Conservation (phyloP, 768 basidiomycete species). For the Russula sp. region DNA sequence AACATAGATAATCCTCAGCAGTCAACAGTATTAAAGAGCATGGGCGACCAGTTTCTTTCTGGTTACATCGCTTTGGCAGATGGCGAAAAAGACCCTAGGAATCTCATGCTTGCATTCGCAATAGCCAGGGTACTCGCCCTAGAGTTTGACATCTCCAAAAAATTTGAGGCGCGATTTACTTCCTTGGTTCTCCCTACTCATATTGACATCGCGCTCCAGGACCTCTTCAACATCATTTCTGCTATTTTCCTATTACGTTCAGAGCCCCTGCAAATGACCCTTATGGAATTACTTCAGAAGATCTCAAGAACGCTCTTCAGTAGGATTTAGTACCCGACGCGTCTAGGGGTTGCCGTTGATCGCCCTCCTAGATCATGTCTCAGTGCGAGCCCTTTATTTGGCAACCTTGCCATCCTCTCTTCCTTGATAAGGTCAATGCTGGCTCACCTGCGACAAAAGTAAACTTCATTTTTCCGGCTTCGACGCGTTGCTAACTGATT, state of each 20-base stretch:
- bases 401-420: conserved; percentile 78
- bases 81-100: conserved; percentile 97
- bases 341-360: background rate
- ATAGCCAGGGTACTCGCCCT: conserved; percentile 82
- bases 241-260: conserved; percentile 98
- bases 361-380: conserved; percentile 56
- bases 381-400: conserved; percentile 76
- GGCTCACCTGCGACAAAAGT: conserved; percentile 84
- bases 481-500: conserved; percentile 15
- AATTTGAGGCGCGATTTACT: conserved; percentile 64
- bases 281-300: conserved; percentile 85
- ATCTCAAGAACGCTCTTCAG: conserved; percentile 74
- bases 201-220: conserved; percentile 44
- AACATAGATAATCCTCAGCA: conserved; percentile 19
- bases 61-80: conserved; percentile 81
- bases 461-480: conserved; percentile 18
- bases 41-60: conserved; percentile 69
- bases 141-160: conserved; percentile 76
- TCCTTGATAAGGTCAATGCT: conserved; percentile 86
- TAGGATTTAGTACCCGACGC: conserved; percentile 33
- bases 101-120: conserved; percentile 84
- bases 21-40: conserved; percentile 57
- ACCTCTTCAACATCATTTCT: conserved; percentile 90
- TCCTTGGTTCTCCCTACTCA: background rate
- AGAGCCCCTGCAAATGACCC: conserved; percentile 91